Percentiles rank a stretch among this genome's conserved stretches.
phyloP scores from a whole-genome alignment of 371 early-diverging fungal genomes.

The Saksenaea oblongispora region DNA sequence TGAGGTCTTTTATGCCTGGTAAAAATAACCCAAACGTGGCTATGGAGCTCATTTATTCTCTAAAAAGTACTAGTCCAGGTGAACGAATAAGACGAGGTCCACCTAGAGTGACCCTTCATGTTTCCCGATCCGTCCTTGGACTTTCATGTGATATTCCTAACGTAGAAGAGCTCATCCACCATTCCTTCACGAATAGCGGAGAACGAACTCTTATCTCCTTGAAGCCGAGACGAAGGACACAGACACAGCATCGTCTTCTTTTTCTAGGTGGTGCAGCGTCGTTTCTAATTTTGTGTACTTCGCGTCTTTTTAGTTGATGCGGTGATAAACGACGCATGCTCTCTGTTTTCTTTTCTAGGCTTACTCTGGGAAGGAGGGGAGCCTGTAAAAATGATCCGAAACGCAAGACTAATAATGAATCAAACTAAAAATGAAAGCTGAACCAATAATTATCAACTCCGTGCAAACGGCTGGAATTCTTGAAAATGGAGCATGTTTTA shows the following conservation, averaged over 20 bases:
- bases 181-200: not conserved
- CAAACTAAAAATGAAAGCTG: not conserved
- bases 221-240: not conserved
- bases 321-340: too few relatives aligned
- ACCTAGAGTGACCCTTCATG: not conserved
- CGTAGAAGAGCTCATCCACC: not conserved
- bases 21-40: not conserved
- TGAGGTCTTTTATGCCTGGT: too few relatives aligned
- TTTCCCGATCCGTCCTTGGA: constrained; percentile 3
- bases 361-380: too few relatives aligned
- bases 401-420: not conserved
- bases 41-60: not conserved
- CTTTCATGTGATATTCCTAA: constrained; percentile 1
- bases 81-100: not conserved
- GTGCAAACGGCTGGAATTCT: not conserved
- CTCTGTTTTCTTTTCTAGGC: too few relatives aligned
- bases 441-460: not conserved
- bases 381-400: not conserved
- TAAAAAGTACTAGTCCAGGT: not conserved
- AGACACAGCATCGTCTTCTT: not conserved
- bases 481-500: not conserved
- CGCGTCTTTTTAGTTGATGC: not conserved
- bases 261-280: not conserved
- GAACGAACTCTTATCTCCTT: constrained; percentile 5
- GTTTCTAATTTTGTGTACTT: not conserved